A percentile compares a stretch with the other conserved stretches of the same genome.
Evolutionary conservation across 148 eudicot genomes (phyloP).

Genomic region (Rhododendron ferrugineum): DNA sequence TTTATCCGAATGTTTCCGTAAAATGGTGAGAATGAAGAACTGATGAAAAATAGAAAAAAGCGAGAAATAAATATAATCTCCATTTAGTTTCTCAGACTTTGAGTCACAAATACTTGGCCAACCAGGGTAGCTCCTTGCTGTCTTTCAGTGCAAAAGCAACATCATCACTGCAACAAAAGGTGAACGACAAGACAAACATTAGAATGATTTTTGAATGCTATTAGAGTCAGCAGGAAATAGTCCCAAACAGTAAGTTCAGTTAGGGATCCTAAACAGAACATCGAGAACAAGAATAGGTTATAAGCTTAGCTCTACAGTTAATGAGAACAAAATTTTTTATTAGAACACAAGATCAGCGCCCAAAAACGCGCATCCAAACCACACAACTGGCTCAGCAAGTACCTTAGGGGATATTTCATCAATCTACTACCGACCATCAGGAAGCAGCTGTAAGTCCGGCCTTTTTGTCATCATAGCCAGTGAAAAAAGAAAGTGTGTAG

Average conservation of each 20-base stretch:
- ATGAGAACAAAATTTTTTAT: no score
- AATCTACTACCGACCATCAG: neutral
- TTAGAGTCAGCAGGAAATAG: neutral
- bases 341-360: no score
- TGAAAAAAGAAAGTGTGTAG: neutral
- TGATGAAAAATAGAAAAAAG: neutral
- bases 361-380: no score
- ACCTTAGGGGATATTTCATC: no score
- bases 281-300: no score
- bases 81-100: neutral
- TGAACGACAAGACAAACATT: neutral
- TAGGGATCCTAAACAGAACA: neutral
- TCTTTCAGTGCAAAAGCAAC: conserved; percentile 90
- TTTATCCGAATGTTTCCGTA: neutral
- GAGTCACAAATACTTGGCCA: conserved; percentile 64
- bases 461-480: neutral
- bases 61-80: neutral
- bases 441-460: neutral
- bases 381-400: no score
- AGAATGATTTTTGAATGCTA: neutral
- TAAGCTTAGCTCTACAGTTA: no score
- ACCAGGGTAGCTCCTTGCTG: conserved; percentile 85
- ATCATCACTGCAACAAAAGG: conserved; percentile 66
- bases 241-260: neutral
- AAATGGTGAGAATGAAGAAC: neutral